Conservation (phyloP, 163 green algal species). For the Chlorella variabilis region DNA sequence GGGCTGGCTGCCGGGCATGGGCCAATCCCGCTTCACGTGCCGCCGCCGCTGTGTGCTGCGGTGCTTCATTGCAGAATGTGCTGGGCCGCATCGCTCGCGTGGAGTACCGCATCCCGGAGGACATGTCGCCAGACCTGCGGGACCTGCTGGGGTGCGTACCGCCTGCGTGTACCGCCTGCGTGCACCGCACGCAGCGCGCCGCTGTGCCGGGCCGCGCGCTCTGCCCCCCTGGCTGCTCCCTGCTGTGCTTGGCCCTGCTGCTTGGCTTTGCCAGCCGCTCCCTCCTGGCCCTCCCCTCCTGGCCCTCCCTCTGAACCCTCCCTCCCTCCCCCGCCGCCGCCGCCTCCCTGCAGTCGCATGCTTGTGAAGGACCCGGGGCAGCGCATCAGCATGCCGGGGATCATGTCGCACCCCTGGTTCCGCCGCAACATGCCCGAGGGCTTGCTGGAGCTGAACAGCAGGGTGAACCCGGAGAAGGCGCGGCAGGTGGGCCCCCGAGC, state of each 20-base stretch:
- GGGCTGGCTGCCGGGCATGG: too few species aligned
- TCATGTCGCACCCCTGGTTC: slow-evolving; percentile 52
- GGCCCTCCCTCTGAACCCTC: too few species aligned
- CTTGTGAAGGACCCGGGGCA: slow-evolving; percentile 37
- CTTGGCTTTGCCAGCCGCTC: too few species aligned
- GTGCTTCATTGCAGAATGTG: slow-evolving; percentile 41
- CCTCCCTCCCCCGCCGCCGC: neutral
- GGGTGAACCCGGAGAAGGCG: neutral
- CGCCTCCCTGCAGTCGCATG: slow-evolving; percentile 22
- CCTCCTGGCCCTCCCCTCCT: too few species aligned
- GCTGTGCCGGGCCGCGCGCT: too few species aligned
- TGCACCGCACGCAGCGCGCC: neutral
- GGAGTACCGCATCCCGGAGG: slow-evolving; percentile 45
- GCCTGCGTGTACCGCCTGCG: too few species aligned
- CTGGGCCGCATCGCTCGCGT: slow-evolving; percentile 46
- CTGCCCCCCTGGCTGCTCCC: too few species aligned
- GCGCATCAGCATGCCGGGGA: slow-evolving; percentile 38
- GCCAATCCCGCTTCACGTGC: too few species aligned
- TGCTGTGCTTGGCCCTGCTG: too few species aligned
- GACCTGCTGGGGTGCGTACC: slow-evolving; percentile 41
- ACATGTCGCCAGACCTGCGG: slow-evolving; percentile 26
- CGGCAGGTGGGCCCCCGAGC: slow-evolving; percentile 11
- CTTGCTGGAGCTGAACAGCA: slow-evolving; percentile 19
- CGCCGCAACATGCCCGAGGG: slow-evolving; percentile 7
- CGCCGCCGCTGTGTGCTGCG: too few species aligned